These are phyloP conservation scores for Megacollybia marginata DNA, from an alignment of 768 basidiomycete genomes.

Conservation along the genomic window DNA sequence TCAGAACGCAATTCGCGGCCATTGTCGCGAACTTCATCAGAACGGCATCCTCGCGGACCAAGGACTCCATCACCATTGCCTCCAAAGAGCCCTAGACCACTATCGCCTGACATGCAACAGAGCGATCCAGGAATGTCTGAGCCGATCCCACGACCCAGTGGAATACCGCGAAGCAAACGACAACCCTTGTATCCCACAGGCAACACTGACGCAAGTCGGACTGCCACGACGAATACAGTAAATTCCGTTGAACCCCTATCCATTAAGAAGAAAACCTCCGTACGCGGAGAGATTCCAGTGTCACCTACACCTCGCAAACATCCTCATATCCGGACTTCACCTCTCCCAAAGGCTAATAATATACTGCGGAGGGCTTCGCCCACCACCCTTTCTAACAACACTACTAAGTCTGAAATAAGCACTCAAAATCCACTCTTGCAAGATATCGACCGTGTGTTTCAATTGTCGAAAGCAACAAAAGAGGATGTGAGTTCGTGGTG, in stretches of 20 bases:
- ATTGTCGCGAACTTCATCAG: constrained; percentile 39
- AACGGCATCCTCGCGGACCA: constrained; percentile 66
- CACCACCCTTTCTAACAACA: too few species aligned
- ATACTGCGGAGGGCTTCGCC: too few species aligned
- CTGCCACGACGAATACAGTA: constrained; percentile 22
- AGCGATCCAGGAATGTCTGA: constrained; percentile 12
- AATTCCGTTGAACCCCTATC: constrained; percentile 66
- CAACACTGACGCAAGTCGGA: constrained; percentile 44
- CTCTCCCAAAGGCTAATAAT: constrained; percentile 33
- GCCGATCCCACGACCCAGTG: constrained; percentile 29
- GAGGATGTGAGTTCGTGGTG: constrained; percentile 49
- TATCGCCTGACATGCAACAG: constrained; percentile 2
- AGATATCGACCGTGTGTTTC: constrained; percentile 37
- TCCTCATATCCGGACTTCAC: constrained; percentile 40
- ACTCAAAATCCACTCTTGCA: constrained; percentile 5
- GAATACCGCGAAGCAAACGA: constrained; percentile 65
- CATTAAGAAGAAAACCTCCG: constrained; percentile 78
- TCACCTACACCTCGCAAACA: constrained; percentile 33
- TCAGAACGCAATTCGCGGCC: constrained; percentile 33
- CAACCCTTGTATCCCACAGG: constrained; percentile 52
- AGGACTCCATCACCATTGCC: constrained; percentile 68
- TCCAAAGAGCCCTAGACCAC: constrained; percentile 30
- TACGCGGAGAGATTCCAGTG: constrained; percentile 34
- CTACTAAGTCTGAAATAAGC: too few species aligned
- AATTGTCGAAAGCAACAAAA: constrained; percentile 45